Evolutionary conservation across 345 rosid species (phyloP).

Genomic region (Citrus hindsii): DNA sequence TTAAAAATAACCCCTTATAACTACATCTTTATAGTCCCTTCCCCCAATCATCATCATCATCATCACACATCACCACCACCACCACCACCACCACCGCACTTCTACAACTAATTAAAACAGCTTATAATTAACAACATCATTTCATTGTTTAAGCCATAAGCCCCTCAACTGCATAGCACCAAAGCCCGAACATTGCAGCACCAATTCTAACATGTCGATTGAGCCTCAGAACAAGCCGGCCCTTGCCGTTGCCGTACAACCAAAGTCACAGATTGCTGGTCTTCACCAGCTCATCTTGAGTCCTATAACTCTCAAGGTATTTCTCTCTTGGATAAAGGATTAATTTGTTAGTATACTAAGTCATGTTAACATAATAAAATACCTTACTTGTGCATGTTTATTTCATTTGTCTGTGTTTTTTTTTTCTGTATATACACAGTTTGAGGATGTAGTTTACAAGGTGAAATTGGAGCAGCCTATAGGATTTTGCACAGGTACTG

Average conservation of each 20-base stretch:
- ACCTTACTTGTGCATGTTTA: background rate
- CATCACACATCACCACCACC: background rate
- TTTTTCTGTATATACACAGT: conserved; percentile 40
- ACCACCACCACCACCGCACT: background rate
- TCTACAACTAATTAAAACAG: no score
- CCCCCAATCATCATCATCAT: conserved; percentile 5
- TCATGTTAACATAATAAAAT: background rate
- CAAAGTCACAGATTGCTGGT: conserved; percentile 34
- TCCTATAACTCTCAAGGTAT: conserved; percentile 84
- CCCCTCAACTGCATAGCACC: conserved; percentile 48
- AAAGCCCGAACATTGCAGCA: conserved; percentile 44
- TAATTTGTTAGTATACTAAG: no score
- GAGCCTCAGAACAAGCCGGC: conserved; percentile 40
- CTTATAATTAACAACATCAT: background rate
- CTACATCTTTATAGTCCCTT: conserved; percentile 18
- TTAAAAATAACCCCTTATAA: conserved; percentile 26
- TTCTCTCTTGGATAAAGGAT: no score
- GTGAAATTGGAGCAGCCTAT: conserved; percentile 60
- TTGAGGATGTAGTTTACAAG: conserved; percentile 90
- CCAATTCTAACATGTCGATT: conserved; percentile 16
- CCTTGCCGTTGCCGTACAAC: conserved; percentile 36
- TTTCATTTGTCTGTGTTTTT: background rate
- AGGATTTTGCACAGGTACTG: conserved; percentile 37
- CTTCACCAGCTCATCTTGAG: conserved; percentile 38
- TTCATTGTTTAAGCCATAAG: conserved; percentile 32